A percentile compares a stretch with the other conserved stretches of the same genome.
Evolutionary conservation across 345 rosid genomes (phyloP).

Genomic region (Rhodamnia argentea): DNA sequence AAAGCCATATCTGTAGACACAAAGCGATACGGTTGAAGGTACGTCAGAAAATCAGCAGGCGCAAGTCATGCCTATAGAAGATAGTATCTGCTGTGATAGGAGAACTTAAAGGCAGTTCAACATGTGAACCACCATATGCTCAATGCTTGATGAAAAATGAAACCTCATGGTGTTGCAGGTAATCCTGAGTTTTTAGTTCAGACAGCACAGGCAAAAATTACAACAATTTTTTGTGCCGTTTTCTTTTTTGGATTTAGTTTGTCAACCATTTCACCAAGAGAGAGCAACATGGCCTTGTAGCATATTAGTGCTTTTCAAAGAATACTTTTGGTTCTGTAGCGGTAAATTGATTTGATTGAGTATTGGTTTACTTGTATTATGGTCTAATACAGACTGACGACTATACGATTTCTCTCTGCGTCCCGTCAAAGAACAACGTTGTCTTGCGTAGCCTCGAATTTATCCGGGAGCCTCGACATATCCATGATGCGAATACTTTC

Average conservation of each 20-base stretch:
- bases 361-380: not conserved
- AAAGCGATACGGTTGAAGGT: not conserved
- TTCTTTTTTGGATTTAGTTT: not conserved
- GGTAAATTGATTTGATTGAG: not conserved
- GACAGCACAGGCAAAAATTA: not conserved
- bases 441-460: not conserved
- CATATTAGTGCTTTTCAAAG: not conserved
- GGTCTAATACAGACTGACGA: not conserved
- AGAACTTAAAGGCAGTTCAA: not conserved
- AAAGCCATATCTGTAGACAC: not conserved
- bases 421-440: not conserved
- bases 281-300: not conserved
- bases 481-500: not conserved
- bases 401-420: not conserved
- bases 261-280: not conserved
- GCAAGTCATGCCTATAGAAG: not conserved
- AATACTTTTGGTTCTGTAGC: not conserved
- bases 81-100: not conserved
- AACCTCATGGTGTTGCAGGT: not conserved
- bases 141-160: not conserved
- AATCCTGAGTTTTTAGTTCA: not conserved
- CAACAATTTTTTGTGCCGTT: not conserved
- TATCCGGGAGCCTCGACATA: not conserved
- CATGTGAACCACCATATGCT: not conserved
- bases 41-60: not conserved